Percentiles rank a stretch among this genome's conserved stretches.
phyloP scores from a whole-genome alignment of 225 moss, liverwort and hornwort genomes.

The Physcomitrellopsis africana region DNA sequence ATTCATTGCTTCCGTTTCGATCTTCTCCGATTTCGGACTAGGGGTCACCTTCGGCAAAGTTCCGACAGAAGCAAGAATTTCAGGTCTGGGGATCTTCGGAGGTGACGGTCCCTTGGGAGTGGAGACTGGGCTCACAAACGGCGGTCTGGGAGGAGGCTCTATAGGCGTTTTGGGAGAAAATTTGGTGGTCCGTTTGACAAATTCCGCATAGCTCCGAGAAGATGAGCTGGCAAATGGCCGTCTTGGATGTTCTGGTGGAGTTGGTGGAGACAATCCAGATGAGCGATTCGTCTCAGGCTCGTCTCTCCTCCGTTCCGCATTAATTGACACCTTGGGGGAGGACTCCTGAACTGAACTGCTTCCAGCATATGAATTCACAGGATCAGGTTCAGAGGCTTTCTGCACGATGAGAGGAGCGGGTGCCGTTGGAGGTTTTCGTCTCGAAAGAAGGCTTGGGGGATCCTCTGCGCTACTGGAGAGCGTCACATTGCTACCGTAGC shows the following conservation, averaged over 20 bases:
- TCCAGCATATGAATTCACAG: not conserved
- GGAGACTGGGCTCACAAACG: not conserved
- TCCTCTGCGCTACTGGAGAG: not conserved
- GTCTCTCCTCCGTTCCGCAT: constrained; percentile 17
- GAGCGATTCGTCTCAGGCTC: constrained; percentile 14
- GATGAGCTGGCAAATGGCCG: constrained; percentile 39
- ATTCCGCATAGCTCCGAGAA: constrained; percentile 44
- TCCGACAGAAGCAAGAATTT: not conserved
- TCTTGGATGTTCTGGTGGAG: constrained; percentile 34
- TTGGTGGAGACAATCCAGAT: constrained; percentile 29
- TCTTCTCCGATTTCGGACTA: not conserved
- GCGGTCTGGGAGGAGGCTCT: not conserved
- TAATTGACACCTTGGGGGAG: constrained; percentile 3
- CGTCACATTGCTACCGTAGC: not conserved
- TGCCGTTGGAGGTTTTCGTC: constrained; percentile 29
- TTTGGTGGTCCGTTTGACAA: constrained; percentile 35
- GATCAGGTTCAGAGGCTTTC: not conserved
- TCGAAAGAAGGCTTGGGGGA: constrained; percentile 17
- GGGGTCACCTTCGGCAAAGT: not conserved
- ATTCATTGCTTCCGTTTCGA: not conserved
- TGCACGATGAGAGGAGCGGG: constrained; percentile 15
- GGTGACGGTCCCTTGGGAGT: constrained; percentile 8
- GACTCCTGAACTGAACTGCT: not conserved
- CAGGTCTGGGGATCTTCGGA: not conserved
- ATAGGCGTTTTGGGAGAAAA: constrained; percentile 20